phyloP scores from a whole-genome alignment of 148 eudicot species.

The Rhododendron henanense region DNA sequence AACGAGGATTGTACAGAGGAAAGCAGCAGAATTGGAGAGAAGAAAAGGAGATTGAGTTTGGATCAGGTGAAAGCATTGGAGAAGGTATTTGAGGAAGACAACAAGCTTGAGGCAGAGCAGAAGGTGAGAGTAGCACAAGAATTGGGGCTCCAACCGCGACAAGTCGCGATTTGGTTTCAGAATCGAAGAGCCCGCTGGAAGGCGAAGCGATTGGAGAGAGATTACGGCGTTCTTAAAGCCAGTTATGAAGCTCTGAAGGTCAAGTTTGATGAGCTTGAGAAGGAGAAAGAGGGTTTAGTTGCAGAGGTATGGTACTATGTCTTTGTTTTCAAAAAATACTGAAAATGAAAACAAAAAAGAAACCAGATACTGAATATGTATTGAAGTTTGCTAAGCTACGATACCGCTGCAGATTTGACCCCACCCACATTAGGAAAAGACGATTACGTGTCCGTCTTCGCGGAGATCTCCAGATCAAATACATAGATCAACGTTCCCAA shows the following conservation, averaged over 20 bases:
- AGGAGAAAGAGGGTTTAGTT: conserved; percentile 14
- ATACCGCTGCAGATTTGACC: too few species aligned
- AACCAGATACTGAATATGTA: too few species aligned
- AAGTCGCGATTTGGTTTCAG: conserved; percentile 41
- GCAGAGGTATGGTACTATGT: conserved; percentile 15
- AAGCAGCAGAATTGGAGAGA: conserved; percentile 5
- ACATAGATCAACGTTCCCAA: too few species aligned
- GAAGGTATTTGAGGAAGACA: conserved; percentile 30
- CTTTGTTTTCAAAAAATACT: neutral
- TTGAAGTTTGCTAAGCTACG: too few species aligned
- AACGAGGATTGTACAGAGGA: conserved; percentile 20
- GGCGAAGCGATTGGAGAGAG: conserved; percentile 30
- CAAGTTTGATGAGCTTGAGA: conserved; percentile 13
- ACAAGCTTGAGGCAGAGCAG: conserved; percentile 27
- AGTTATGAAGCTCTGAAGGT: conserved; percentile 25
- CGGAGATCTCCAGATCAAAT: too few species aligned
- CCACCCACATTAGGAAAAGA: too few species aligned
- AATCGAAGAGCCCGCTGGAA: conserved; percentile 41
- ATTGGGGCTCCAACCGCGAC: conserved; percentile 30
- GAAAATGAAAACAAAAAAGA: neutral
- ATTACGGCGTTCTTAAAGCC: conserved; percentile 20
- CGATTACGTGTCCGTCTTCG: too few species aligned
- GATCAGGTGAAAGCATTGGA: conserved; percentile 31
- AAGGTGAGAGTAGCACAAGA: conserved; percentile 31
- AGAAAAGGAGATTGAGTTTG: conserved; percentile 26